Percentiles rank a stretch among this genome's conserved stretches.
These are phyloP conservation scores for Ceratocystis albifundus DNA, from an alignment of 2,329 filamentous ascomycete genomes.

Conservation along the genomic window DNA sequence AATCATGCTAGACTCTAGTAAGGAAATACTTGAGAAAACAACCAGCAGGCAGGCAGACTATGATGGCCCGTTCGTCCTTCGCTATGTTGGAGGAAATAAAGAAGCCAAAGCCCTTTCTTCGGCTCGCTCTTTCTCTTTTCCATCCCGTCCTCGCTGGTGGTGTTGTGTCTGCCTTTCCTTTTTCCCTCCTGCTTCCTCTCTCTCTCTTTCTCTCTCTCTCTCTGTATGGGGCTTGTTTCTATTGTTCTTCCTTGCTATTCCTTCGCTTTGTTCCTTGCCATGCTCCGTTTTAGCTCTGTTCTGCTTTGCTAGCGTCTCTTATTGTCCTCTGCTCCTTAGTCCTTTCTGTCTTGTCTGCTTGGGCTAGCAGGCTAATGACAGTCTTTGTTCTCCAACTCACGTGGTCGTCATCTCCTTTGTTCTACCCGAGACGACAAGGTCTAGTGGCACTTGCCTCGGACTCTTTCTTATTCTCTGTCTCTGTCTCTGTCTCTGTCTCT, in stretches of 20 bases:
- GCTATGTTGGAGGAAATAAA: background rate
- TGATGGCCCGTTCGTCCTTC: background rate
- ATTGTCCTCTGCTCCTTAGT: background rate
- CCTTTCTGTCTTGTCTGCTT: background rate
- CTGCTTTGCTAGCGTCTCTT: background rate
- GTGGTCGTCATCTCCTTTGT: background rate
- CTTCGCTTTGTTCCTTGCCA: background rate
- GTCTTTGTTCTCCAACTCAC: background rate
- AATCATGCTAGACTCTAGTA: background rate
- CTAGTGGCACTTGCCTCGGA: background rate
- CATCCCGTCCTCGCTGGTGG: background rate
- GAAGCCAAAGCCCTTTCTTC: background rate
- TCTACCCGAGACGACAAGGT: background rate
- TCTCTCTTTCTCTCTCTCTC: background rate
- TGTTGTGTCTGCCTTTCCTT: background rate
- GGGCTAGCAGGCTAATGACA: background rate
- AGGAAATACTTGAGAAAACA: background rate
- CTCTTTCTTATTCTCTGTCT: background rate
- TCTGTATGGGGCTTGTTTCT: background rate
- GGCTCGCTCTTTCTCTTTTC: background rate
- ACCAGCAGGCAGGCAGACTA: background rate
- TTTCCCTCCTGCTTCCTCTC: constrained; percentile 4
- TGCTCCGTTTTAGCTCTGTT: background rate
- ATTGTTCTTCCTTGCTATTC: constrained; percentile 13
- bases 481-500: background rate